Conservation (phyloP, 169 alveolate genomes). For the Plasmodium coatneyi region DNA sequence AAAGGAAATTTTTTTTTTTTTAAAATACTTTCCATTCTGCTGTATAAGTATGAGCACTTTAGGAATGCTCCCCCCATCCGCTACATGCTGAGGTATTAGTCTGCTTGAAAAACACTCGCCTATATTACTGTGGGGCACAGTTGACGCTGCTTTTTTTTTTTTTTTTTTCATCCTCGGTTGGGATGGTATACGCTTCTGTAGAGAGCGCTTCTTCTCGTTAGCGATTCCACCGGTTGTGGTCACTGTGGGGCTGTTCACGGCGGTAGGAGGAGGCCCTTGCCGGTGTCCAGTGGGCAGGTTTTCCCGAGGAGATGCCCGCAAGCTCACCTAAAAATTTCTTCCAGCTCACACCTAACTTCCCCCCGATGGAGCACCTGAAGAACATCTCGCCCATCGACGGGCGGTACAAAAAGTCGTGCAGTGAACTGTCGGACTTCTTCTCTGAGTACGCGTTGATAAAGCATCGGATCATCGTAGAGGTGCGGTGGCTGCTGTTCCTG, state of each 20-base stretch:
- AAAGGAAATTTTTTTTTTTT: not conserved
- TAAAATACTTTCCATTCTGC: not conserved
- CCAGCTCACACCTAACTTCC: not conserved
- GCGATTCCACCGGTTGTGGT: not conserved
- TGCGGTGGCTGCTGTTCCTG: constrained; percentile 91
- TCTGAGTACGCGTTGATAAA: constrained; percentile 92
- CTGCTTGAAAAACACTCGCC: not conserved
- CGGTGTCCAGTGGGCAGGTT: not conserved
- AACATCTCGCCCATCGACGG: constrained; percentile 93
- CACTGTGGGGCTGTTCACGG: not conserved
- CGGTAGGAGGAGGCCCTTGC: not conserved
- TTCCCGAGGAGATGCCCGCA: not conserved
- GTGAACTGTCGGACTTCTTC: constrained; percentile 82
- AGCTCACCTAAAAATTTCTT: not conserved
- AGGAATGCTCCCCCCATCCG: not conserved
- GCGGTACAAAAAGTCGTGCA: constrained; percentile 84
- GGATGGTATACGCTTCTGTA: not conserved
- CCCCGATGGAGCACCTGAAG: constrained; percentile 30
- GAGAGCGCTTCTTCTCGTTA: not conserved
- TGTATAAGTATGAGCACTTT: not conserved
- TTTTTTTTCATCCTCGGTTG: not conserved
- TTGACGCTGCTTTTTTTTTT: not conserved
- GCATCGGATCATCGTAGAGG: constrained; percentile 91
- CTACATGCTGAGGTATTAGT: not conserved
- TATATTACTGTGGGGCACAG: not conserved